Conservation (phyloP, 2,329 filamentous ascomycete species). For the Escovopsis sp. region DNA sequence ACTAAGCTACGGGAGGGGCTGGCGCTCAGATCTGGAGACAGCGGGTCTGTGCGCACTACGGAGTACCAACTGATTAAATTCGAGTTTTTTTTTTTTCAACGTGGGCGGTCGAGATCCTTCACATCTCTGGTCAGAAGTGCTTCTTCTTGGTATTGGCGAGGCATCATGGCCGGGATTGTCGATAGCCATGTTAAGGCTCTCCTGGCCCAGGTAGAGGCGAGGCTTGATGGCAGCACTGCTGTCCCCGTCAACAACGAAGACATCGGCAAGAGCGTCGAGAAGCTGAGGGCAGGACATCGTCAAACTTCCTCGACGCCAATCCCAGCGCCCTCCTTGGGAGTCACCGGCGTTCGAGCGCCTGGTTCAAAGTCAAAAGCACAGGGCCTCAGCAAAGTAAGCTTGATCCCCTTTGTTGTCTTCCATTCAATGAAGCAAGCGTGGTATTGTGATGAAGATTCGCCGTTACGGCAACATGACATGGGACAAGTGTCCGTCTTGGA, state of each 20-base stretch:
- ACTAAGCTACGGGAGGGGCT: no score
- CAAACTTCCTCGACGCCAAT: no score
- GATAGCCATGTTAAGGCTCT: conserved; percentile 7
- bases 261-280: no score
- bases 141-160: no score
- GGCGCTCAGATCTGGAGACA: no score
- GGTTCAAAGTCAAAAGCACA: conserved; percentile 1
- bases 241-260: not conserved
- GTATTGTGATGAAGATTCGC: conserved; percentile 25
- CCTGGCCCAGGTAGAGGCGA: conserved; percentile 7
- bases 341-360: conserved; percentile 6
- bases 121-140: not conserved
- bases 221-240: conserved; percentile 2
- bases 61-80: no score
- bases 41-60: no score
- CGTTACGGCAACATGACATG: conserved; percentile 22
- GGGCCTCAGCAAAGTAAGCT: conserved; percentile 14
- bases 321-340: no score
- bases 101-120: not conserved
- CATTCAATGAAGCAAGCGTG: not conserved
- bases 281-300: no score
- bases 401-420: conserved; percentile 3
- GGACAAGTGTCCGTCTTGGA: conserved; percentile 26
- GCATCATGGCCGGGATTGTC: conserved; percentile 6
- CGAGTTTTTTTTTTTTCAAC: not conserved